phyloP scores from a whole-genome alignment of 768 basidiomycete genomes.

The Amyloporia xantha region DNA sequence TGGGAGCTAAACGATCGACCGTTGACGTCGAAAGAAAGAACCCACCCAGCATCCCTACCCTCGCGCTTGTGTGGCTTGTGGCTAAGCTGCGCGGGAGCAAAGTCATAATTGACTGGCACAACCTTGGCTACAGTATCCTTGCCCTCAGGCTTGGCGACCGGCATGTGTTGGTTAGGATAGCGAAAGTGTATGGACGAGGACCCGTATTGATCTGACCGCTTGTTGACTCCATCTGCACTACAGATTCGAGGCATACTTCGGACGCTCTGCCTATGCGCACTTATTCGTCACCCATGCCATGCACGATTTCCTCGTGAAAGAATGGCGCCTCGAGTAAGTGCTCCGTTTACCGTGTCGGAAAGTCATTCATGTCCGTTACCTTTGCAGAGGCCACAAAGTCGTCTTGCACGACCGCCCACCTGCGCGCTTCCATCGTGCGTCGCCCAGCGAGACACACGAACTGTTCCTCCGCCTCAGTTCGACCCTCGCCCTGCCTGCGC shows the following conservation, averaged over 20 bases:
- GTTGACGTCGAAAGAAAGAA: constrained; percentile 48
- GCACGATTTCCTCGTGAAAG: constrained; percentile 56
- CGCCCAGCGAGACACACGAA: constrained; percentile 69
- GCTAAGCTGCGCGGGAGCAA: constrained; percentile 64
- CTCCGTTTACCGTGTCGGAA: neutral
- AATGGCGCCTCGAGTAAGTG: constrained; percentile 75
- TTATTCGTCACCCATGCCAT: constrained; percentile 91
- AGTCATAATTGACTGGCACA: constrained; percentile 98
- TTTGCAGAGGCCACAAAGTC: constrained; percentile 61
- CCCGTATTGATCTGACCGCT: neutral
- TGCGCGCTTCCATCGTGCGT: constrained; percentile 67
- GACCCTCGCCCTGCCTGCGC: constrained; percentile 46
- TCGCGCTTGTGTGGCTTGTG: constrained; percentile 77
- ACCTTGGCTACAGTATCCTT: constrained; percentile 91
- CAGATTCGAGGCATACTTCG: constrained; percentile 84
- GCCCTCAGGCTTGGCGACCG: constrained; percentile 67
- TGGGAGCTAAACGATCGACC: neutral
- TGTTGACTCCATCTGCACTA: neutral
- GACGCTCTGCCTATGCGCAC: constrained; percentile 77
- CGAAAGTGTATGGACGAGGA: constrained; percentile 52
- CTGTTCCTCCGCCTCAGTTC: constrained; percentile 46
- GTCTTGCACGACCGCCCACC: constrained; percentile 91
- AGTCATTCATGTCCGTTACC: neutral
- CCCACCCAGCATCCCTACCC: constrained; percentile 92
- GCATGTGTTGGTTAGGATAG: constrained; percentile 67